Evolutionary conservation across 345 rosid genomes (phyloP), one percentile per base, ranked within the genome.

Genomic region (Limnanthes douglasii): DNA sequence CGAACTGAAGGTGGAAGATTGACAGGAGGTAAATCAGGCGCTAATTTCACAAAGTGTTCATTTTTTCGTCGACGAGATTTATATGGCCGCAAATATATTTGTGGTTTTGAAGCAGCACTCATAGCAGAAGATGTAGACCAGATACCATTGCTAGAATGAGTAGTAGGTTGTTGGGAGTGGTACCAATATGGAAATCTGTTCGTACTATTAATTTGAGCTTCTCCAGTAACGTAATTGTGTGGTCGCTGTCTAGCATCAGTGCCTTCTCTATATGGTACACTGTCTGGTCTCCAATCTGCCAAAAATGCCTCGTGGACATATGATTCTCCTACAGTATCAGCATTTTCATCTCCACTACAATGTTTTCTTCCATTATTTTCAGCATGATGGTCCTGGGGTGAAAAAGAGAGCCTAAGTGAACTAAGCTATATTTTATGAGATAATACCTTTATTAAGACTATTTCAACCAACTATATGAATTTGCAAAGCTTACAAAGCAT

Each of bases 1-100:
- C 85, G 82, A 40, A 77, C 94, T 20, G 93, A 66, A 12, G 78
- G 73, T 24, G 94, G 98, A 63, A 90, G 98, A 71, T 80, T 80
- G 44, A 90, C 76, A 2, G 85, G 85, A 29, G 98, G 96, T 49
- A 90, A 56, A 46, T 75, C 95, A 46, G 96, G 98, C 36, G 96
- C 92, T 55, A 80, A 69, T 60, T 78, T 90, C 55, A 90, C 98
- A 39, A 90, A 48, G 24, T 55, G 66, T 38, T 59, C 42, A 29
- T 55, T 66, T 54, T 51, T 61, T 26, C 36, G 46, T 60, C 57
- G 58, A 38, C 63, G 74, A 46, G 62, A 36, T 44, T 63, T 41
- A 62, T 57, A 53, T 41, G 86, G 69, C 50, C 42, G 59, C 54
- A 42, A 34, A 53, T 24, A 34, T 6, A 62, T 35, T 31, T 62